Percentiles rank a stretch among this genome's conserved stretches.
phyloP scores from a whole-genome alignment of 441 rosid species.

The Adansonia gregorii region DNA sequence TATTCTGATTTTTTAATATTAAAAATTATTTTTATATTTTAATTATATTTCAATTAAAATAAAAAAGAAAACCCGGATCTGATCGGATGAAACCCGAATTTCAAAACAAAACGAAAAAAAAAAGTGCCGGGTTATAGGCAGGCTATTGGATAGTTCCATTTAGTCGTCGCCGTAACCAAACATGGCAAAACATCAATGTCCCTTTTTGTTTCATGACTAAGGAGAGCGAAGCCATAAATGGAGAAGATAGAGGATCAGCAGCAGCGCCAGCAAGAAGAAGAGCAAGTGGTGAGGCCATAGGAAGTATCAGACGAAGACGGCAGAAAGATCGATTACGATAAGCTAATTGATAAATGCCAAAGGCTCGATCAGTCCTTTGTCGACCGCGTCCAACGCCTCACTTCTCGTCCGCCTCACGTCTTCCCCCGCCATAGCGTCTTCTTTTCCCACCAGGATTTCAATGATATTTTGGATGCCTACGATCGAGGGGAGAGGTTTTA shows the following conservation, averaged over 20 bases:
- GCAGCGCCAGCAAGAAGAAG: constrained; percentile 35
- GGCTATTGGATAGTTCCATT: neutral
- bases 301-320: constrained; percentile 72
- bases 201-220: neutral
- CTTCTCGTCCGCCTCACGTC: constrained; percentile 70
- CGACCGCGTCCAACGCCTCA: constrained; percentile 73
- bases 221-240: neutral
- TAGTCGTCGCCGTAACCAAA: constrained; percentile 1
- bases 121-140: neutral
- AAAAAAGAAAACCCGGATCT: neutral
- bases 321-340: constrained; percentile 80
- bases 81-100: neutral
- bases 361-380: constrained; percentile 61
- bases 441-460: constrained; percentile 88
- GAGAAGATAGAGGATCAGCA: constrained; percentile 35
- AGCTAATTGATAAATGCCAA: constrained; percentile 84
- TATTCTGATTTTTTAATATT: too few relatives aligned
- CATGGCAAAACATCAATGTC: neutral
- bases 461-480: constrained; percentile 72
- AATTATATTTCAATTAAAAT: too few relatives aligned
- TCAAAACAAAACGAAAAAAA: neutral
- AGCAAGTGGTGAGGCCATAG: constrained; percentile 90
- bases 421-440: constrained; percentile 92
- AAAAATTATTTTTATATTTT: too few relatives aligned
- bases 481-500: constrained; percentile 86